These are phyloP conservation scores for Umbelopsis sp. DNA, from an alignment of 371 early-diverging fungal genomes.

Conservation along the genomic window DNA sequence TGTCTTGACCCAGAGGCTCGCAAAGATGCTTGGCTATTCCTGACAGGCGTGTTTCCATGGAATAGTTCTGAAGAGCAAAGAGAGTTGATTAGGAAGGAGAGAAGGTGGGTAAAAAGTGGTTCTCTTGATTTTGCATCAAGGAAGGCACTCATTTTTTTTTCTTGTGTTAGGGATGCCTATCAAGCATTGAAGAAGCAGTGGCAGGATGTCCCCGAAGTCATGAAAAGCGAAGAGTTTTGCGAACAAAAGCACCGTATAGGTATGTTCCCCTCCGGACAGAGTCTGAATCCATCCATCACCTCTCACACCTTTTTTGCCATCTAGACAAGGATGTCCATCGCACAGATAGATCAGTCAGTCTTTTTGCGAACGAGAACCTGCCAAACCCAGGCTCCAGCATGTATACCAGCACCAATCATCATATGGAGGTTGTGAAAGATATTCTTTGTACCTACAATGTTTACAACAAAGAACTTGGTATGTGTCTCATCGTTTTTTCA, in stretches of 20 bases:
- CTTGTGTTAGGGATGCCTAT: constrained; percentile 60
- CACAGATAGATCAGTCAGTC: constrained; percentile 83
- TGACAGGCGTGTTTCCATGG: constrained; percentile 82
- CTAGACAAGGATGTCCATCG: constrained; percentile 92
- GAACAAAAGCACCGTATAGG: constrained; percentile 87
- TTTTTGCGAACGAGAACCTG: constrained; percentile 73
- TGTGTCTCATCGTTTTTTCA: background rate
- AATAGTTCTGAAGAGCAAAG: constrained; percentile 72
- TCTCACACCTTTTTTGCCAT: background rate
- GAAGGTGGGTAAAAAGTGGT: constrained; percentile 41
- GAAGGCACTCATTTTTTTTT: background rate
- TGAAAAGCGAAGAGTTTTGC: constrained; percentile 56
- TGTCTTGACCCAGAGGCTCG: constrained; percentile 78
- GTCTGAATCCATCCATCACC: background rate
- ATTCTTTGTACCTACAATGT: constrained; percentile 88
- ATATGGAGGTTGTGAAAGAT: constrained; percentile 78
- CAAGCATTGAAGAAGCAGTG: constrained; percentile 72
- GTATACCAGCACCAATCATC: constrained; percentile 61
- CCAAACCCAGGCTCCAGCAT: constrained; percentile 59
- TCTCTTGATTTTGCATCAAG: too few relatives aligned
- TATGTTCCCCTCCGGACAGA: constrained; percentile 25
- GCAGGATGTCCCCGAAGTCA: constrained; percentile 61
- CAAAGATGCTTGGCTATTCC: constrained; percentile 83
- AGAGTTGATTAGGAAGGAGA: constrained; percentile 45
- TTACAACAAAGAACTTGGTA: constrained; percentile 43